Conservation (phyloP, 2,329 filamentous ascomycete genomes). For the Hypoxylon sp. region DNA sequence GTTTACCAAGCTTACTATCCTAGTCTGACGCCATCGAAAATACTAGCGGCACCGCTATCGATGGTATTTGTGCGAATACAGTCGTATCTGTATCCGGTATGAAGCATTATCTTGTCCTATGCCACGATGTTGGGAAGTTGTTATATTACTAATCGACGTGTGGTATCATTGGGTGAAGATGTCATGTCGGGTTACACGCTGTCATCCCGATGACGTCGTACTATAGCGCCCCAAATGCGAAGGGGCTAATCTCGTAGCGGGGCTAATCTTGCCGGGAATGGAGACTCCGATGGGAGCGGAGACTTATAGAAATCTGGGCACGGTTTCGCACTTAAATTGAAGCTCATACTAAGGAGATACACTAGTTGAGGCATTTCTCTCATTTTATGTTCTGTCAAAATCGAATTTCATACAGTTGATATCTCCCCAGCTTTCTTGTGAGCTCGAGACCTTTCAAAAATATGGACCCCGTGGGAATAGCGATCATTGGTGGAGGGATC, state of each 20-base stretch:
- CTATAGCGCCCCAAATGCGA: constrained; percentile 6
- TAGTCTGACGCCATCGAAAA: not conserved
- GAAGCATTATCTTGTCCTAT: not conserved
- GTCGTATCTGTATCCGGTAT: not conserved
- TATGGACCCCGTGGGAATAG: constrained; percentile 63
- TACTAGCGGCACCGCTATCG: not conserved
- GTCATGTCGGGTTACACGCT: not conserved
- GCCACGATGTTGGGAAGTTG: not conserved
- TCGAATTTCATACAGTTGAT: not conserved
- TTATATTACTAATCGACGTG: not conserved
- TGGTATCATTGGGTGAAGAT: too few species aligned
- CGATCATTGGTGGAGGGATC: constrained; percentile 70
- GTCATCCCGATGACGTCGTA: constrained; percentile 20
- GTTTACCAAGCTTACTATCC: not conserved
- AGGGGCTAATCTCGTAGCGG: constrained; percentile 15
- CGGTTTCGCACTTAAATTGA: constrained; percentile 14
- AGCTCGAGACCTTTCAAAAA: constrained; percentile 12
- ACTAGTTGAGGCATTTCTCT: constrained; percentile 16
- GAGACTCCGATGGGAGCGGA: constrained; percentile 32
- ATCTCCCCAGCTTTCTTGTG: not conserved
- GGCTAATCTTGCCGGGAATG: constrained; percentile 28
- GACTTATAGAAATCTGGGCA: constrained; percentile 10
- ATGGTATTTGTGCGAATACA: not conserved
- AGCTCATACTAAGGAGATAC: constrained; percentile 9
- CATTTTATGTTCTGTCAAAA: not conserved